A percentile compares a stretch with the other conserved stretches of the same genome.
phyloP scores from a whole-genome alignment of 2,329 filamentous ascomycete genomes.

The Zymoseptoria brevis region DNA sequence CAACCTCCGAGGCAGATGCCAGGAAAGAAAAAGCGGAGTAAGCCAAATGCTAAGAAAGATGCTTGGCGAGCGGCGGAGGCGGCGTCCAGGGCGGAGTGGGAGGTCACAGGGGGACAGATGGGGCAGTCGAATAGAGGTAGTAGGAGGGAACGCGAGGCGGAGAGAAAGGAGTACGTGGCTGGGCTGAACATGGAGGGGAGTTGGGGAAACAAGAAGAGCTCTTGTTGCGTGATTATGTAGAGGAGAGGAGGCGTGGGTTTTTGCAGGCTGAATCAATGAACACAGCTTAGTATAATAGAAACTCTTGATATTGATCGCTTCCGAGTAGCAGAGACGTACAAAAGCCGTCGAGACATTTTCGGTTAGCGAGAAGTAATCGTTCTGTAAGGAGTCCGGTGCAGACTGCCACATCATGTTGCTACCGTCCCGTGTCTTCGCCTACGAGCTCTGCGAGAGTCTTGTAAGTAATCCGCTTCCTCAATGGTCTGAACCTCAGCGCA shows the following conservation, averaged over 20 bases:
- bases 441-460: background rate
- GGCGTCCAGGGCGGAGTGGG: background rate
- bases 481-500: background rate
- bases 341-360: background rate
- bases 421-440: background rate
- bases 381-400: no score
- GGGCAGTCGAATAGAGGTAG: background rate
- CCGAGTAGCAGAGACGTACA: background rate
- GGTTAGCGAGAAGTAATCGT: no score
- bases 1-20: background rate
- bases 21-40: background rate
- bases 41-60: background rate
- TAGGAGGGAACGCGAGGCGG: background rate
- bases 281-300: background rate
- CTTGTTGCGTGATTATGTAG: background rate
- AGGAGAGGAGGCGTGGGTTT: background rate
- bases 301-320: background rate
- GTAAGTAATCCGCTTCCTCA: no score
- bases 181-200: background rate
- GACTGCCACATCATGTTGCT: no score
- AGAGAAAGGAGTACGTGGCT: background rate
- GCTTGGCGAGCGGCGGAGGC: background rate
- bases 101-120: background rate
- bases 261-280: background rate
- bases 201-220: background rate